phyloP scores from a whole-genome alignment of 2,329 filamentous ascomycete species.

The Xylariaceae sp. region DNA sequence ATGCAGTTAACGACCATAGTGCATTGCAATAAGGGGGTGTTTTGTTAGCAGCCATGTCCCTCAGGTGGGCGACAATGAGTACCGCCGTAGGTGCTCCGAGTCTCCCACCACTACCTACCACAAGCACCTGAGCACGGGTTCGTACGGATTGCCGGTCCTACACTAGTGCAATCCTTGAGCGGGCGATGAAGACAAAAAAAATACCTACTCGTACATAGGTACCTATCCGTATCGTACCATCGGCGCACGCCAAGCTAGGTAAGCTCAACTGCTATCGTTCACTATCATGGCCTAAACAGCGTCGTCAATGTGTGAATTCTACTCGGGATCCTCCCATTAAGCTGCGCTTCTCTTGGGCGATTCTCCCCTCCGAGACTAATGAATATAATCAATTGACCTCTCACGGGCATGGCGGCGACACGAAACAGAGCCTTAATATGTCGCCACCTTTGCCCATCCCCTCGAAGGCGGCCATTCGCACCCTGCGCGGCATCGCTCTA shows the following conservation, averaged over 20 bases:
- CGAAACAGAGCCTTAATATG: constrained; percentile 33
- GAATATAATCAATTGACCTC: not conserved
- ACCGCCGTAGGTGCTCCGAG: too few species aligned
- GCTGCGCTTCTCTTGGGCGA: not conserved
- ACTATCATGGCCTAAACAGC: not conserved
- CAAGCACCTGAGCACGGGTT: too few species aligned
- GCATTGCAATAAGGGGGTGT: too few species aligned
- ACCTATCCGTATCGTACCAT: not conserved
- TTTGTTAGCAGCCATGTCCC: too few species aligned
- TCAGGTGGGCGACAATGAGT: too few species aligned
- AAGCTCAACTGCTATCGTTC: not conserved
- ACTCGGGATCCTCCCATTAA: not conserved
- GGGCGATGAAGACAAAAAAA: not conserved
- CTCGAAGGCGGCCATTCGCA: constrained; percentile 51
- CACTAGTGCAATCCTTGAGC: not conserved
- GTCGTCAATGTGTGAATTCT: not conserved
- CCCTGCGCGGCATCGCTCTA: constrained; percentile 50
- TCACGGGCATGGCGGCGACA: constrained; percentile 9
- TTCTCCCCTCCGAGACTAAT: not conserved
- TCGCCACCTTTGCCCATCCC: constrained; percentile 45
- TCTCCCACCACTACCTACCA: too few species aligned
- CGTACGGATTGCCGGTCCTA: too few species aligned
- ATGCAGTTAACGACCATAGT: too few species aligned
- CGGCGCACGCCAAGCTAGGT: not conserved
- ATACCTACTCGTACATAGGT: not conserved